phyloP scores from a whole-genome alignment of 202 grass and related monocot genomes.

The Bolboschoenoplectus hybrid region DNA sequence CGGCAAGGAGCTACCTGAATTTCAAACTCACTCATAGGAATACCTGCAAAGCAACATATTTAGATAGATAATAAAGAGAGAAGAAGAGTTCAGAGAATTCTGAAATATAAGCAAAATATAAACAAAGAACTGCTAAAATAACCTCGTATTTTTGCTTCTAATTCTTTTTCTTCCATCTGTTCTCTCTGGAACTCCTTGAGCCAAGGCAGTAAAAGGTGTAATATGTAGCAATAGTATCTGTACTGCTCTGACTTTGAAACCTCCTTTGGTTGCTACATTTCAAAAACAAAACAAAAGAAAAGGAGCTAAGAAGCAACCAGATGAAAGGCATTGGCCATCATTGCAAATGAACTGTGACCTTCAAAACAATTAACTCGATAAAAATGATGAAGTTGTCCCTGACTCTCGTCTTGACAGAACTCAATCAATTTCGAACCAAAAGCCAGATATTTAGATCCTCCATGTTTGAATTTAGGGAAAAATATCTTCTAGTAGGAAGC shows the following conservation, averaged over 20 bases:
- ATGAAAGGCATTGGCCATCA: background rate
- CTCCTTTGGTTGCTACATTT: slow-evolving; percentile 33
- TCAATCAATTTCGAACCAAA: background rate
- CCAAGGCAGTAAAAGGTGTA: slow-evolving; percentile 63
- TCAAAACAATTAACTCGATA: background rate
- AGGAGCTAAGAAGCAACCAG: background rate
- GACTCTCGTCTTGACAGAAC: background rate
- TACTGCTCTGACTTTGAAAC: slow-evolving; percentile 47
- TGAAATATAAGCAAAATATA: background rate
- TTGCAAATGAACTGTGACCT: background rate
- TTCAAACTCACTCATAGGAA: slow-evolving; percentile 44
- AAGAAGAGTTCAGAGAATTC: background rate
- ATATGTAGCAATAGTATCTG: slow-evolving; percentile 50
- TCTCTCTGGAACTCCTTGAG: slow-evolving; percentile 60
- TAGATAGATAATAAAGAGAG: background rate
- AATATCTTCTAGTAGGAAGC: slow-evolving; percentile 1
- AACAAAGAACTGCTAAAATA: background rate
- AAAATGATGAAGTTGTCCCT: background rate
- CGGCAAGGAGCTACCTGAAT: slow-evolving; percentile 43
- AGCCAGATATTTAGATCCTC: background rate
- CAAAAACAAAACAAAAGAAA: background rate
- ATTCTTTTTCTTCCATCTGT: slow-evolving; percentile 60
- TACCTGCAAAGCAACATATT: slow-evolving; percentile 41
- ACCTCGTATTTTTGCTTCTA: slow-evolving; percentile 69
- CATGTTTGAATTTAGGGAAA: background rate